Conservation (phyloP, 495 filamentous ascomycete species). For the Clohesyomyces aquaticus region DNA sequence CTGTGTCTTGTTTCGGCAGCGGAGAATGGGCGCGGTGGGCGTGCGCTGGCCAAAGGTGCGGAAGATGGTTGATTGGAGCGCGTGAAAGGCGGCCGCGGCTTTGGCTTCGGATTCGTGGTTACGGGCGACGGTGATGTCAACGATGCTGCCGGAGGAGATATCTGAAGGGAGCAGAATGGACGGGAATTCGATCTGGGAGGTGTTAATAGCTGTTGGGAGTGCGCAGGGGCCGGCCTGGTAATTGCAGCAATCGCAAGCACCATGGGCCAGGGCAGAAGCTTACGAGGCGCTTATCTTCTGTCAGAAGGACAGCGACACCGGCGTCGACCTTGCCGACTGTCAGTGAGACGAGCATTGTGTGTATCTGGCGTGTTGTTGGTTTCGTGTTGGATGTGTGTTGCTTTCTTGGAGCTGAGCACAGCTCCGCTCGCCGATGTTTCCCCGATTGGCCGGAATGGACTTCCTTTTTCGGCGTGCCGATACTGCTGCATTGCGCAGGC, state of each 20-base stretch:
- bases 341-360: slow-evolving; percentile 88
- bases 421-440: not conserved
- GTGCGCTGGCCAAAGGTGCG: slow-evolving; percentile 79
- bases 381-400: not conserved
- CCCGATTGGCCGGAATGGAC: not conserved
- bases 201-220: slow-evolving; percentile 2
- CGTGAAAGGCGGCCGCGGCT: slow-evolving; percentile 72
- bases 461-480: not conserved
- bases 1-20: slow-evolving; percentile 94
- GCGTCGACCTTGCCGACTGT: slow-evolving; percentile 99
- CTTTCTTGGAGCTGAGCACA: slow-evolving; percentile 10
- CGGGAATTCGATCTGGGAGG: slow-evolving; percentile 93
- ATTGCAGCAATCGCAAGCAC: slow-evolving; percentile 18
- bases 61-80: slow-evolving; percentile 86
- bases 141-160: slow-evolving; percentile 92
- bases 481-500: no score
- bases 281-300: slow-evolving; percentile 95
- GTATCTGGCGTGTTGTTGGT: not conserved
- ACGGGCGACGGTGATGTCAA: slow-evolving; percentile 94
- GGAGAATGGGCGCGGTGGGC: slow-evolving; percentile 78
- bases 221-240: slow-evolving; percentile 28
- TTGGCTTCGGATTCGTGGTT: slow-evolving; percentile 77
- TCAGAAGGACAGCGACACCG: slow-evolving; percentile 94
- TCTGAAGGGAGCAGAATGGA: slow-evolving; percentile 94
- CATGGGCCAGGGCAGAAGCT: slow-evolving; percentile 43